A percentile compares a stretch with the other conserved stretches of the same genome.
These are phyloP conservation scores for Allium cepa DNA, from an alignment of 106 monocot species.

Conservation along the genomic window DNA sequence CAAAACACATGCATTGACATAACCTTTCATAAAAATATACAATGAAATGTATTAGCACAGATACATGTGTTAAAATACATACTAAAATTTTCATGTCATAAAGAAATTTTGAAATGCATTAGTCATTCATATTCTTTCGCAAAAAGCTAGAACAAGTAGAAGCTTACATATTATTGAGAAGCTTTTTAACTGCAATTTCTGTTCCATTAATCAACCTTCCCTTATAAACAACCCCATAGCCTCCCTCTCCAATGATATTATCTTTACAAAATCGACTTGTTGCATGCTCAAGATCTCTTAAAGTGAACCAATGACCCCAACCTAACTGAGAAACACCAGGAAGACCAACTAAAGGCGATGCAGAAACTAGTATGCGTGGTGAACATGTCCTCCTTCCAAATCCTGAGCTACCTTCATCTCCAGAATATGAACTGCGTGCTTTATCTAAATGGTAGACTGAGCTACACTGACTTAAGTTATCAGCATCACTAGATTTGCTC, in stretches of 20 bases:
- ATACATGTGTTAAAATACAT: too few species aligned
- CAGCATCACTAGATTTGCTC: constrained; percentile 49
- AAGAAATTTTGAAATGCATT: too few species aligned
- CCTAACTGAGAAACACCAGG: constrained; percentile 76
- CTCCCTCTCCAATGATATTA: constrained; percentile 26
- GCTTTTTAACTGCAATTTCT: constrained; percentile 21
- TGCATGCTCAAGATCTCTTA: constrained; percentile 27
- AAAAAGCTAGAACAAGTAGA: background rate
- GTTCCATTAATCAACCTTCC: constrained; percentile 17
- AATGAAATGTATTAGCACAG: too few species aligned
- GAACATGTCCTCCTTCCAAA: constrained; percentile 16
- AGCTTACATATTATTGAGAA: constrained; percentile 32
- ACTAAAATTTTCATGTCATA: too few species aligned
- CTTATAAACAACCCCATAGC: constrained; percentile 30
- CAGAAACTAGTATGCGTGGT: constrained; percentile 22
- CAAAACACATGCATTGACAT: too few species aligned
- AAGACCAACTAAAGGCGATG: constrained; percentile 71
- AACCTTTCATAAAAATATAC: too few species aligned
- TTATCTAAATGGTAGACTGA: constrained; percentile 56
- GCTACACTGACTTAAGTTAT: constrained; percentile 72
- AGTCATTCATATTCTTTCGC: too few species aligned
- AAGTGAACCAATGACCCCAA: constrained; percentile 91
- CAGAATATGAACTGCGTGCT: constrained; percentile 55
- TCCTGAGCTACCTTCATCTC: constrained; percentile 48
- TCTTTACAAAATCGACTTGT: constrained; percentile 23